Percentiles rank a stretch among this genome's conserved stretches.
Evolutionary conservation across 2,329 filamentous ascomycete species (phyloP).

Genomic region (Pyricularia sp.): DNA sequence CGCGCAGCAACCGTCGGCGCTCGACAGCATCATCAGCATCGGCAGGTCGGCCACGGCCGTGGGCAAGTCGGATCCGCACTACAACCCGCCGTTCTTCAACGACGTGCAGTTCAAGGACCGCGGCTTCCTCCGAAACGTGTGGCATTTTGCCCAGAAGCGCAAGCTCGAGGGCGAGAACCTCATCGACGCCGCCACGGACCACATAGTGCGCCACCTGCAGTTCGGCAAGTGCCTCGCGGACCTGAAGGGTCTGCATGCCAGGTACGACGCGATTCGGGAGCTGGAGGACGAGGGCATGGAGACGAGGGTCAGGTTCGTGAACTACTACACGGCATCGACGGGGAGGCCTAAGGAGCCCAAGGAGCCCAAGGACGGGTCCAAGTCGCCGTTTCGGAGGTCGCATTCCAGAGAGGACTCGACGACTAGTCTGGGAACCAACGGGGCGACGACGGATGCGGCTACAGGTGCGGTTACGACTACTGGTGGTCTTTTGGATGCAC

Average conservation of each 20-base stretch:
- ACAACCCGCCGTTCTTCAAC: constrained; percentile 68
- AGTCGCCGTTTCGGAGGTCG: neutral
- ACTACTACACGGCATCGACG: constrained; percentile 84
- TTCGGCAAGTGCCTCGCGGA: constrained; percentile 77
- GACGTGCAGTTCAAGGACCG: constrained; percentile 62
- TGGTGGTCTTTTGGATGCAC: neutral
- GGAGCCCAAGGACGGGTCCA: constrained; percentile 20
- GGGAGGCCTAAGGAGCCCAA: constrained; percentile 54
- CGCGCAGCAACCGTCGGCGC: neutral
- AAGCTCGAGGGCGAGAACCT: constrained; percentile 49
- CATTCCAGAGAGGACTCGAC: neutral
- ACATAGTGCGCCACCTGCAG: constrained; percentile 72
- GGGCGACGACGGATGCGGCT: neutral
- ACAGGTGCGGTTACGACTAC: neutral
- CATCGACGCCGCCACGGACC: constrained; percentile 58
- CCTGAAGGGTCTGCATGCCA: constrained; percentile 55
- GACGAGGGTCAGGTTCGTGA: constrained; percentile 65
- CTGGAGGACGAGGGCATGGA: constrained; percentile 62
- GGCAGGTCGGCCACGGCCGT: constrained; percentile 5
- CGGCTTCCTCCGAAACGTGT: constrained; percentile 56
- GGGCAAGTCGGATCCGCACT: constrained; percentile 47
- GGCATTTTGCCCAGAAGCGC: constrained; percentile 78
- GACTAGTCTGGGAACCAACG: neutral
- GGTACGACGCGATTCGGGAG: constrained; percentile 61
- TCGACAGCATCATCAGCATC: constrained; percentile 9